A percentile compares a stretch with the other conserved stretches of the same genome.
These are phyloP conservation scores for Barbatosphaeria neglecta DNA, from an alignment of 495 filamentous ascomycete genomes.

Conservation along the genomic window DNA sequence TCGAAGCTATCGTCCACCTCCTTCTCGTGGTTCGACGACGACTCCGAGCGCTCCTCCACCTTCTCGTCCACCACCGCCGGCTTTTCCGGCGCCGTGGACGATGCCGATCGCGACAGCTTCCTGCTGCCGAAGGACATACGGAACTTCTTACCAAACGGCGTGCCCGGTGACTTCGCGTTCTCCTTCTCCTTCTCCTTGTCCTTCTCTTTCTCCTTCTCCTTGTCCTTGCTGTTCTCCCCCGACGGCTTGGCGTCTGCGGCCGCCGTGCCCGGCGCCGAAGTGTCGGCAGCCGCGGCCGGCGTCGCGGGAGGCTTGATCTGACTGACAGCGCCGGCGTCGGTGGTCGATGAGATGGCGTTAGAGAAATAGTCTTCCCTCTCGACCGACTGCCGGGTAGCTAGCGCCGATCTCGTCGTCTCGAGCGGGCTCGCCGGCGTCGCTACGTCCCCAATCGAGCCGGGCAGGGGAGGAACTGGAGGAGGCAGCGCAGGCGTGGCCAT, in stretches of 20 bases:
- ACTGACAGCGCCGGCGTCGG: conserved; percentile 10
- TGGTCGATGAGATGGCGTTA: conserved; percentile 27
- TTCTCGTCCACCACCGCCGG: conserved; percentile 62
- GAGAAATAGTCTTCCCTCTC: conserved; percentile 38
- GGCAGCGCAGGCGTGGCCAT: conserved; percentile 56
- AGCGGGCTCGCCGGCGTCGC: conserved; percentile 24
- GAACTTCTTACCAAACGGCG: conserved; percentile 78
- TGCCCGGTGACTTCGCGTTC: conserved; percentile 53
- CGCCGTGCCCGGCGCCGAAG: not conserved
- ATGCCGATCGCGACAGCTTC: conserved; percentile 65
- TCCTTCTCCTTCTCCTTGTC: conserved; percentile 60
- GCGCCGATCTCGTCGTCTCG: conserved; percentile 23
- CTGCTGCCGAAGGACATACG: conserved; percentile 68
- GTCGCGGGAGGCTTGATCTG: conserved; percentile 19
- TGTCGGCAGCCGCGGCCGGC: conserved; percentile 6
- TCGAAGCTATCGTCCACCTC: conserved; percentile 72
- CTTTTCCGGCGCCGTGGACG: conserved; percentile 56
- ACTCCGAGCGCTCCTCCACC: conserved; percentile 45
- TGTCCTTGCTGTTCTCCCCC: conserved; percentile 43
- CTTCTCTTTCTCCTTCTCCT: conserved; percentile 37
- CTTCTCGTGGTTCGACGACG: conserved; percentile 69
- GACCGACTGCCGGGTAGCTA: conserved; percentile 21
- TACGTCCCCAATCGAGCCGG: conserved; percentile 25
- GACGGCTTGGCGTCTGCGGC: conserved; percentile 9
- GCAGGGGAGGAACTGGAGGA: conserved; percentile 27